Evolutionary conservation across 2,329 filamentous ascomycete genomes (phyloP), one percentile per base, ranked within the genome.

Genomic region (Penicillium corylophilum): DNA sequence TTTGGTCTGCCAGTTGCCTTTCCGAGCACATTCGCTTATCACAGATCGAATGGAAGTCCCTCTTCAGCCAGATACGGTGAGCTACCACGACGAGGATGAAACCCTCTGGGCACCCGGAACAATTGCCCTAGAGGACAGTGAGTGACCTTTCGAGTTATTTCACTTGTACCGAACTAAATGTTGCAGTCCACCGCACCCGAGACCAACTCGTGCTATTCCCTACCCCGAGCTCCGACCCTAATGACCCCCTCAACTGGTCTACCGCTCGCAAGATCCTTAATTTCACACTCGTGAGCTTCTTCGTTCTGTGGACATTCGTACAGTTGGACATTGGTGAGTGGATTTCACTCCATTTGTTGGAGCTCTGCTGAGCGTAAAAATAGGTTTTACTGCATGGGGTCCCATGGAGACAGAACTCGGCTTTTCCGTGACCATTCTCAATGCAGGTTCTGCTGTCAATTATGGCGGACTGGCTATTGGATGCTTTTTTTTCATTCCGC

Each of bases 371-470:
- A n/a, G n/a, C n/a, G n/a, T n/a, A n/a, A n/a, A n/a, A n/a, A n/a
- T n/a, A n/a, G n/a, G n/a, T n/a, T n/a, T n/a, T n/a, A 68, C 71
- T 3, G 71, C 69, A 23, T 79, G 77, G 75, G 73, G 68, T 0
- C 68, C 69, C 1, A 68, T 78, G 64, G 64, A 72, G 26, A 51
- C 57, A 4, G 68, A 80, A 50, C 68, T 81, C 0, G 70, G 71
- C 15, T 74, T 78, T 57, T 70, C 65, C 20, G 65, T 68, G 33
- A 63, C 65, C 1, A 61, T 66, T 0, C 53, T 80, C 23, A 81
- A 79, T 48, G 68, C 76, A 42, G 71, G 70, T 3, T 74, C 72
- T 47, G 79, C 76, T 0, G 66, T 73, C 4, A 73, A 71, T 13
- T 77, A 68, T 44, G 75, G 68, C 2, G 71, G 68, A 2, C 63